Evolutionary conservation across 2,329 filamentous ascomycete species (phyloP).

Genomic region (Diplodia seriata): DNA sequence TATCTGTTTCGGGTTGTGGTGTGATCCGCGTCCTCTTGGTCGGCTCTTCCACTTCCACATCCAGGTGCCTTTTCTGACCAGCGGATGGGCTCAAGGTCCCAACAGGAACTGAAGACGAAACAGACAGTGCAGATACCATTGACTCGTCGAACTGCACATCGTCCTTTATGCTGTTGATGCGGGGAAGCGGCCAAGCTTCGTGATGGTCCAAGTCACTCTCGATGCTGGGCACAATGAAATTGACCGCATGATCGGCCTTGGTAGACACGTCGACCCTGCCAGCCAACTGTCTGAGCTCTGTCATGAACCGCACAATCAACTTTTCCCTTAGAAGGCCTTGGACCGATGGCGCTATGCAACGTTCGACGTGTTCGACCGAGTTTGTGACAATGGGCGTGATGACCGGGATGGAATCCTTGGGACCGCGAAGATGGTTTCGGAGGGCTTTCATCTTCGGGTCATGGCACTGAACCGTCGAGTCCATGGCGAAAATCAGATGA

Average conservation of each 20-base stretch:
- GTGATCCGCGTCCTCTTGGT: slow-evolving; percentile 40
- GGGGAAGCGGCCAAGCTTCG: slow-evolving; percentile 35
- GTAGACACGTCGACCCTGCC: slow-evolving; percentile 43
- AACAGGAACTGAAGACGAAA: slow-evolving; percentile 6
- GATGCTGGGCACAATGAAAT: slow-evolving; percentile 41
- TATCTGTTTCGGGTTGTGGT: slow-evolving; percentile 23
- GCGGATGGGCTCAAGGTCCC: neutral
- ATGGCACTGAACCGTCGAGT: slow-evolving; percentile 40
- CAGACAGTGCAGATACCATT: slow-evolving; percentile 11
- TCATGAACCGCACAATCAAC: slow-evolving; percentile 48
- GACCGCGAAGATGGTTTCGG: slow-evolving; percentile 8
- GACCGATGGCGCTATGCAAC: slow-evolving; percentile 42
- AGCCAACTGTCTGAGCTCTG: slow-evolving; percentile 45
- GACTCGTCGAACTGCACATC: slow-evolving; percentile 19
- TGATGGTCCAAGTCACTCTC: slow-evolving; percentile 30
- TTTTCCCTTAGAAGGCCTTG: slow-evolving; percentile 38
- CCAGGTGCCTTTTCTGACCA: slow-evolving; percentile 36
- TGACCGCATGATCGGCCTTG: slow-evolving; percentile 39
- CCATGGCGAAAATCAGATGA: slow-evolving; percentile 52
- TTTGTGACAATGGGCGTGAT: slow-evolving; percentile 51
- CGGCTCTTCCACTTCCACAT: slow-evolving; percentile 31
- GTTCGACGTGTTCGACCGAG: slow-evolving; percentile 54
- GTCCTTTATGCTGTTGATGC: slow-evolving; percentile 9
- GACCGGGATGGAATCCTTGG: slow-evolving; percentile 39
- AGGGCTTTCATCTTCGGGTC: slow-evolving; percentile 8